phyloP scores from a whole-genome alignment of 306 rosid genomes.

The Oemleria cerasiformis region DNA sequence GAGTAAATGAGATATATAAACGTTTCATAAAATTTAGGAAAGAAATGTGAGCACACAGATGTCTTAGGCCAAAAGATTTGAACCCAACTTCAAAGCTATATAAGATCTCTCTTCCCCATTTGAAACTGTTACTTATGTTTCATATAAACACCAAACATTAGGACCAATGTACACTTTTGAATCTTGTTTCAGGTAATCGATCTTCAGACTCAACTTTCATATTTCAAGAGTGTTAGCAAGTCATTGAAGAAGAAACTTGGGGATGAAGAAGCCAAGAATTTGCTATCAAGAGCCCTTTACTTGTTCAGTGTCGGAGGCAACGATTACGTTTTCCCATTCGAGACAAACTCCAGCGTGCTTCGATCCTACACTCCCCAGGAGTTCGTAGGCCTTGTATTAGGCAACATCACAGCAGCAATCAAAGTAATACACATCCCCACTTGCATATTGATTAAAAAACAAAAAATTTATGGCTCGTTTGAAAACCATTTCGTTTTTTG shows the following conservation, averaged over 20 bases:
- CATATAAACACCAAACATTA: neutral
- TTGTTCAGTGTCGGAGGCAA: constrained; percentile 32
- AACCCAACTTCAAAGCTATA: too few species aligned
- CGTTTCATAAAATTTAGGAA: too few species aligned
- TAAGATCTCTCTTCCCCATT: neutral
- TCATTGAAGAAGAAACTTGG: constrained; percentile 20
- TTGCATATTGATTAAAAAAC: neutral
- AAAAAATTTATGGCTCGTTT: too few species aligned
- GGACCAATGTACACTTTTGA: too few species aligned
- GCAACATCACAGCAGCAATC: constrained; percentile 31
- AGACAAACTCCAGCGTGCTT: constrained; percentile 12
- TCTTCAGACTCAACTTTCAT: constrained; percentile 26
- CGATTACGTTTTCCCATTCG: constrained; percentile 18
- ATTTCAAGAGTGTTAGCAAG: constrained; percentile 25
- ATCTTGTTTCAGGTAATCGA: constrained; percentile 29
- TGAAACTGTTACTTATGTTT: neutral
- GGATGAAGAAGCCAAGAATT: constrained; percentile 15
- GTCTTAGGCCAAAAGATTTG: too few species aligned
- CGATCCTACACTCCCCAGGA: neutral
- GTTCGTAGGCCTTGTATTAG: constrained; percentile 31
- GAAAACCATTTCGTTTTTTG: too few species aligned
- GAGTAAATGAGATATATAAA: too few species aligned
- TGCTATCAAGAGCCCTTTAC: constrained; percentile 34
- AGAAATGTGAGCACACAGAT: too few species aligned
- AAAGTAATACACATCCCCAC: constrained; percentile 14